phyloP scores from a whole-genome alignment of 495 filamentous ascomycete genomes.

The Filosporella fistucella region DNA sequence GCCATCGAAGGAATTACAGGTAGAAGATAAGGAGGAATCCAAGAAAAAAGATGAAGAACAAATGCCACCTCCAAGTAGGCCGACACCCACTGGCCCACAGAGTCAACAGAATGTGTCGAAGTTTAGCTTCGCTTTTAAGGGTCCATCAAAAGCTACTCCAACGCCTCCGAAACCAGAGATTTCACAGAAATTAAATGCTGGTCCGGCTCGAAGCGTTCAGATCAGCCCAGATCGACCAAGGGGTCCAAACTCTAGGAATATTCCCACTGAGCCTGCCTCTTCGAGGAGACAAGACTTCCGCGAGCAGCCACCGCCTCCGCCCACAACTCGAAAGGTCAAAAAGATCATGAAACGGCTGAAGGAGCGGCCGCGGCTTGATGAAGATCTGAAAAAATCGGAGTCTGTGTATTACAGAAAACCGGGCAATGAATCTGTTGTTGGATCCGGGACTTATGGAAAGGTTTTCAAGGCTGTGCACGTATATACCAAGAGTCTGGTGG shows the following conservation, averaged over 20 bases:
- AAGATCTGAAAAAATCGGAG: conserved; percentile 69
- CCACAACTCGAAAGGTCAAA: conserved; percentile 56
- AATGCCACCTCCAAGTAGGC: conserved; percentile 37
- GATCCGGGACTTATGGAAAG: conserved; percentile 92
- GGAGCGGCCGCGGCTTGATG: conserved; percentile 60
- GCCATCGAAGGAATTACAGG: conserved; percentile 57
- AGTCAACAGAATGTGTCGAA: conserved; percentile 47
- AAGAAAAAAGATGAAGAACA: conserved; percentile 39
- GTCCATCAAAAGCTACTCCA: conserved; percentile 53
- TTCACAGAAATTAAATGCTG: conserved; percentile 65
- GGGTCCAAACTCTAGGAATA: conserved; percentile 23
- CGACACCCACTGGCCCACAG: conserved; percentile 47
- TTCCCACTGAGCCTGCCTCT: conserved; percentile 34
- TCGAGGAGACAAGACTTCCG: conserved; percentile 30
- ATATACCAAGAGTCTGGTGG: conserved; percentile 85
- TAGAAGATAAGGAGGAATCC: conserved; percentile 51
- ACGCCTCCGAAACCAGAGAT: conserved; percentile 64
- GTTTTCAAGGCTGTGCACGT: conserved; percentile 98
- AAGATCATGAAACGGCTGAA: conserved; percentile 69
- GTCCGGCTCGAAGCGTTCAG: conserved; percentile 23
- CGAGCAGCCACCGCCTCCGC: conserved; percentile 36
- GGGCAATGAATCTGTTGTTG: conserved; percentile 90
- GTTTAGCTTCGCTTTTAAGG: conserved; percentile 86
- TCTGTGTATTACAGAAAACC: conserved; percentile 91
- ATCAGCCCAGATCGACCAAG: conserved; percentile 23